Evolutionary conservation across 208 protist species (phyloP), one percentile per base, ranked within the genome.

Genomic region (Crithidia bombi): DNA sequence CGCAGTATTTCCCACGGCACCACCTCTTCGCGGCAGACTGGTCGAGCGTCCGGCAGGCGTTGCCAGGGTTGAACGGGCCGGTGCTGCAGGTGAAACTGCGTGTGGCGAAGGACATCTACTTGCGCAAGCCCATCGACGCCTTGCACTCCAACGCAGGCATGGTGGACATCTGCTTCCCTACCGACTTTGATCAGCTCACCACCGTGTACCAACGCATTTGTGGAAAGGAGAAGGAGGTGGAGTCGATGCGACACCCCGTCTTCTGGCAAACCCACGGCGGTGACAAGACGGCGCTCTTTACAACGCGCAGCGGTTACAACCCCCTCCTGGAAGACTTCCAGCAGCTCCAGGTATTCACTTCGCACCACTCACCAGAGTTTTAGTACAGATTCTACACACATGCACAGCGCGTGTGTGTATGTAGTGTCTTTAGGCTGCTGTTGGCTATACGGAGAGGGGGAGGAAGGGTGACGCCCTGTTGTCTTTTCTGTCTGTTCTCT

Each of bases 161-260:
- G 87, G 74, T 93, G 35, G 90, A 96, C 58, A 90, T 96, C 47
- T 94, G 86, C 71, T 96, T 95, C 58, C 90, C 89, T 0, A 96
- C 92, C 14, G 85, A 96, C 64, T 96, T 95, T 79, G 83, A 91
- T 3, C 79, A 90, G 54, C 75, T 96, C 14, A 41, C 58, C 32
- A 62, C 58, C 3, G 85, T 94, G 26, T 96, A 96, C 68, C 30
- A 57, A 4, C 69, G 65, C 30, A 78, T 95, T 25, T 94, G 88
- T 46, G 87, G 88, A n/a, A 32, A 58, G 19, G 71, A 94, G 43
- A 93, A 96, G 61, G 82, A 92, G 57, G 43, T 89, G 0, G 67
- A 77, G 35, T 87, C 73, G 28, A 82, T 95, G 79, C 68, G 64
- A 23, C 87, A 93, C 59, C 86, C 89, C 14, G 79, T 90, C 54